Percentiles rank a stretch among this genome's conserved stretches.
Evolutionary conservation across 208 protist genomes (phyloP).

Genomic region (Wallacemonas sp.): DNA sequence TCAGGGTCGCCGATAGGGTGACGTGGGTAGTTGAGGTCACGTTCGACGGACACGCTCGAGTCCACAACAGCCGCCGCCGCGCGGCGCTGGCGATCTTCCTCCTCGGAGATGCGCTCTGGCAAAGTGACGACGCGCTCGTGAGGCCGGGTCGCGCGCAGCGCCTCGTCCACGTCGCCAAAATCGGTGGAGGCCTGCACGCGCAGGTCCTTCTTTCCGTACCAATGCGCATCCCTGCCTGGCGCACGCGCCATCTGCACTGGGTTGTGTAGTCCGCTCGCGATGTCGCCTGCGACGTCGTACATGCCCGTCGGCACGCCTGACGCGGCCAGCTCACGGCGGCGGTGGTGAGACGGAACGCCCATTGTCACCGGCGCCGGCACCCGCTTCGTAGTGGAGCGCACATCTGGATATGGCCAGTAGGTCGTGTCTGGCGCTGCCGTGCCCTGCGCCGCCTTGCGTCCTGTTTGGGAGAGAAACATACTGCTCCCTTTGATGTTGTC

Average conservation of each 20-base stretch:
- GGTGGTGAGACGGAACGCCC: constrained; percentile 30
- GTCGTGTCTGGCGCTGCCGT: constrained; percentile 59
- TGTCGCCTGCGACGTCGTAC: constrained; percentile 67
- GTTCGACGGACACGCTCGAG: constrained; percentile 60
- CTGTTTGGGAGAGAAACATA: constrained; percentile 64
- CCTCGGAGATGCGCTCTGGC: constrained; percentile 24
- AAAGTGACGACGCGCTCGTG: constrained; percentile 34
- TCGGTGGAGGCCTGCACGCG: constrained; percentile 20
- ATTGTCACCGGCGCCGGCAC: constrained; percentile 41
- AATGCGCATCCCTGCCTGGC: constrained; percentile 58
- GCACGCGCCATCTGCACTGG: constrained; percentile 53
- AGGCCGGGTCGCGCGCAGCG: constrained; percentile 46
- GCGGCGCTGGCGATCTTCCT: constrained; percentile 14
- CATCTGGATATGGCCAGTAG: constrained; percentile 80
- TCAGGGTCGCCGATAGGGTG: constrained; percentile 37
- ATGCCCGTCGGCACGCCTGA: constrained; percentile 48
- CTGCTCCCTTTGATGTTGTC: constrained; percentile 58
- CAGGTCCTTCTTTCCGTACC: constrained; percentile 38
- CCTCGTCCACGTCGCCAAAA: constrained; percentile 44
- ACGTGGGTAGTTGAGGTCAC: constrained; percentile 54
- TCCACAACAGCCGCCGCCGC: constrained; percentile 14
- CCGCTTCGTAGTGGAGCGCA: constrained; percentile 62
- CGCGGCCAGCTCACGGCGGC: constrained; percentile 44
- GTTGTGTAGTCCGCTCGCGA: constrained; percentile 38
- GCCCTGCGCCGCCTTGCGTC: constrained; percentile 28